Conservation (phyloP, 805 yeast species). For the Candida glaebosa region DNA sequence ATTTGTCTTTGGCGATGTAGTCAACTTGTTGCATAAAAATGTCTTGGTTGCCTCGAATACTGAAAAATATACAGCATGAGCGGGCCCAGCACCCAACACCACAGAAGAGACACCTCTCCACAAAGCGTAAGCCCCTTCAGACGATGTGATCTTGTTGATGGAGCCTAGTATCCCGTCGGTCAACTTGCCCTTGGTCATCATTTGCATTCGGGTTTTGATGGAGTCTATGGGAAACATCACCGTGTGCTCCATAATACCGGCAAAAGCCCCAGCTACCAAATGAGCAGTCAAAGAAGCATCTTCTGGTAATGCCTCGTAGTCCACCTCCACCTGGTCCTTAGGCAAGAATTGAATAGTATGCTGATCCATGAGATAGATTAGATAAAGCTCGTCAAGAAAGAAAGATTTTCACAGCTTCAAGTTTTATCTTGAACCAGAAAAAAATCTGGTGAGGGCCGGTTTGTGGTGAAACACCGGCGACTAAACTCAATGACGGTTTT, state of each 20-base stretch:
- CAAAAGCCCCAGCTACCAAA: constrained; percentile 91
- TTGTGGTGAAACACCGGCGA: no score
- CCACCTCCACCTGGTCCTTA: constrained; percentile 53
- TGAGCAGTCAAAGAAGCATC: constrained; percentile 81
- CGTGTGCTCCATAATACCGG: constrained; percentile 98
- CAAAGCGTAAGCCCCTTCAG: constrained; percentile 83
- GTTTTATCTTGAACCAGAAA: not conserved
- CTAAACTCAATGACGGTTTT: no score
- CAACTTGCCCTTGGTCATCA: constrained; percentile 22
- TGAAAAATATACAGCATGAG: constrained; percentile 95
- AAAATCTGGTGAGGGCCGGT: no score
- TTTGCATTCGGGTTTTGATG: constrained; percentile 94
- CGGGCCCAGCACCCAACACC: constrained; percentile 97
- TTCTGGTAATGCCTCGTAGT: constrained; percentile 89
- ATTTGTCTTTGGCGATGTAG: constrained; percentile 27
- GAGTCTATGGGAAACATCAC: constrained; percentile 97
- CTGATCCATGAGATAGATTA: constrained; percentile 18
- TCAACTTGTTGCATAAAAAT: constrained; percentile 42
- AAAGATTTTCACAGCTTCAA: not conserved
- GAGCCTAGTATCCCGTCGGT: constrained; percentile 55
- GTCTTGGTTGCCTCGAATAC: constrained; percentile 83
- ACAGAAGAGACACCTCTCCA: constrained; percentile 96
- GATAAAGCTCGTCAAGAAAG: not conserved
- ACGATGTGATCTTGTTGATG: constrained; percentile 70
- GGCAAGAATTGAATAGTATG: constrained; percentile 20